Evolutionary conservation across 192 early-diverging fungal species (phyloP), one percentile per base, ranked within the genome.

Genomic region (Entophlyctis luteolus): DNA sequence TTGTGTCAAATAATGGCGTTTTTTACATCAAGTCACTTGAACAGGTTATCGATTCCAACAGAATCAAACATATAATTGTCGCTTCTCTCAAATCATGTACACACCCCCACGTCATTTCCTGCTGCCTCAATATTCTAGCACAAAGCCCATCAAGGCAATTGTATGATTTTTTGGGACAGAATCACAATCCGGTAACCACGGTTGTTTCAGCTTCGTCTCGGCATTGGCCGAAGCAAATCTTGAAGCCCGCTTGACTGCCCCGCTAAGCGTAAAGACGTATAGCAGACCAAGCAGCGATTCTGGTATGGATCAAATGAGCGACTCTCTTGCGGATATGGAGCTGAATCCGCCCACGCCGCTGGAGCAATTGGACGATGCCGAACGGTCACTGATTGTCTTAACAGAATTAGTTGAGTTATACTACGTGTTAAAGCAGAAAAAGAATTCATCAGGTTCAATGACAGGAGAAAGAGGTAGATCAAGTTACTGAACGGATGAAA

Each of bases 401-500:
- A 57, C 55, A 5, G 55, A 68, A 33, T 28, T 68, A 6, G 59
- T 62, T 27, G 49, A 36, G 12, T 18, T 14, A 23, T 25, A 23
- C 28, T 32, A 53, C 27, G 23, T 49, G 16, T 3, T n/a, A 4
- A 14, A 8, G 52, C 14, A 14, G 16, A 8, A 22, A 14, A 25
- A 27, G 14, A 25, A 25, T 54, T 10, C 25, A 38, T 58, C 18
- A 36, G 23, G 39, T 14, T 45, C 16, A 14, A n/a, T 10, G 2
- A 33, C 27, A 62, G 54, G 67, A 68, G 46, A 68, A 59, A 47
- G 67, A 68, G 46, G 67, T 68, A 35, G 67, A 47, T n/a, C 16
- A 46, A 12, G 59, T 68, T 48, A 56, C 53, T 28, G 54, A 68
- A 20, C 55, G 67, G 10, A 55, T 68, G 67, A 68, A 48, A 35